phyloP scores from a whole-genome alignment of 2,329 filamentous ascomycete genomes.

The Sporothrix luriei region DNA sequence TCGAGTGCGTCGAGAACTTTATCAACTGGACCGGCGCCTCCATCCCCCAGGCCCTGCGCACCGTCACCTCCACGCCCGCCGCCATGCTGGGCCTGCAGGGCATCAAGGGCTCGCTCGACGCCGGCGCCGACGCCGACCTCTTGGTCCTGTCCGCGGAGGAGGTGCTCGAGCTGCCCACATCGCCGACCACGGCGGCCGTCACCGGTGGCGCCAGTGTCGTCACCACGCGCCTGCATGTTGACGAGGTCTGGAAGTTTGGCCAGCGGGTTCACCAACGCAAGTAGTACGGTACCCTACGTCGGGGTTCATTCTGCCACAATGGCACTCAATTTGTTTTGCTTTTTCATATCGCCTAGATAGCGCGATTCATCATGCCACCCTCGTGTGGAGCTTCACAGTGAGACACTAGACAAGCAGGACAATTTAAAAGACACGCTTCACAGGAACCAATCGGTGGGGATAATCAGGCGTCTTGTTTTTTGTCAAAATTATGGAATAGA shows the following conservation, averaged over 20 bases:
- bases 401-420: background rate
- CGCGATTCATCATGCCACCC: background rate
- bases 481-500: background rate
- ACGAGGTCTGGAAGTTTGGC: slow-evolving; percentile 82
- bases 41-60: slow-evolving; percentile 68
- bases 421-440: background rate
- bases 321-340: background rate
- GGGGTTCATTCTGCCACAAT: background rate
- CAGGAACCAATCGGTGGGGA: background rate
- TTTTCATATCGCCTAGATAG: slow-evolving; percentile 27
- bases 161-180: slow-evolving; percentile 27
- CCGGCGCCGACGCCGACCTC: slow-evolving; percentile 69
- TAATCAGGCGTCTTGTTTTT: background rate
- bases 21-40: slow-evolving; percentile 70
- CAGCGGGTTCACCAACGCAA: slow-evolving; percentile 47
- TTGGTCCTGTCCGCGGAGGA: slow-evolving; percentile 65
- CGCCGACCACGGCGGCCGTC: slow-evolving; percentile 29
- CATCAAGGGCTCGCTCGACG: slow-evolving; percentile 66
- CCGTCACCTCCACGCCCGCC: slow-evolving; percentile 76
- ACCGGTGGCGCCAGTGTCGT: slow-evolving; percentile 26
- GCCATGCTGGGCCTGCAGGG: slow-evolving; percentile 70
- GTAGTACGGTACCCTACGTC: background rate
- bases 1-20: slow-evolving; percentile 83
- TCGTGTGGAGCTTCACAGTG: background rate
- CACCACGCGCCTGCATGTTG: slow-evolving; percentile 59